Percentiles rank a stretch among this genome's conserved stretches.
phyloP scores from a whole-genome alignment of 208 protist species.

The Crithidia expoeki region DNA sequence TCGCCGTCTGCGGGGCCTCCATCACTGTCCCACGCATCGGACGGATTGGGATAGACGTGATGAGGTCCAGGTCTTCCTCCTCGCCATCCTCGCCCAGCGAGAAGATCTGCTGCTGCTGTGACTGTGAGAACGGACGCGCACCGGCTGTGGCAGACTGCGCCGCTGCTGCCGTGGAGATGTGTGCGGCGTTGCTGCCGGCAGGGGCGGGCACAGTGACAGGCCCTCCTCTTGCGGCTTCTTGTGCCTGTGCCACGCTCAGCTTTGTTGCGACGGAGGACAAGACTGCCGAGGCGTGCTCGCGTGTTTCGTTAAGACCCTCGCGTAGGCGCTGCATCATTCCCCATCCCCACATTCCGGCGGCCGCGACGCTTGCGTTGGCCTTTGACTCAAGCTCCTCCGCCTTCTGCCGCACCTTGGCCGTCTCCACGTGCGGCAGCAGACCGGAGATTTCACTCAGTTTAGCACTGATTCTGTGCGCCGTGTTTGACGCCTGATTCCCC shows the following conservation, averaged over 20 bases:
- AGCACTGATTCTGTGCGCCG: conserved; percentile 22
- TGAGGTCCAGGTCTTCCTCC: conserved; percentile 79
- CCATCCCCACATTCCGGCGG: conserved; percentile 73
- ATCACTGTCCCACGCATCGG: conserved; percentile 25
- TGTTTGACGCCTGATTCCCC: conserved; percentile 22
- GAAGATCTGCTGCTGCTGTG: conserved; percentile 40
- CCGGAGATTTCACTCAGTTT: conserved; percentile 37
- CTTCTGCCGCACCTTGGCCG: conserved; percentile 43
- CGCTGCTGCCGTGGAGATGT: background rate
- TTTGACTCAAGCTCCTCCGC: conserved; percentile 57
- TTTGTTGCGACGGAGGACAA: conserved; percentile 9
- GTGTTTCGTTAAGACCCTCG: conserved; percentile 45
- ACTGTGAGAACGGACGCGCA: background rate
- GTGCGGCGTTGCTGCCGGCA: background rate
- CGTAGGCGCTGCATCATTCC: conserved; percentile 56
- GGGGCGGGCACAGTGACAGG: background rate
- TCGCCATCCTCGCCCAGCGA: conserved; percentile 58
- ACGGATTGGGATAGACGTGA: conserved; percentile 48
- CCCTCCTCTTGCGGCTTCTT: no score
- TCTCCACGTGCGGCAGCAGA: conserved; percentile 29
- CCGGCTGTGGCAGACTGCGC: conserved; percentile 3
- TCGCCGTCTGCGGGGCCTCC: conserved; percentile 2
- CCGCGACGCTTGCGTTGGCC: conserved; percentile 51
- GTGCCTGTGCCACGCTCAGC: background rate
- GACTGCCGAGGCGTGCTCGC: conserved; percentile 22